These are phyloP conservation scores for Suaeda aralocaspica DNA, from an alignment of 148 eudicot genomes.

Conservation along the genomic window DNA sequence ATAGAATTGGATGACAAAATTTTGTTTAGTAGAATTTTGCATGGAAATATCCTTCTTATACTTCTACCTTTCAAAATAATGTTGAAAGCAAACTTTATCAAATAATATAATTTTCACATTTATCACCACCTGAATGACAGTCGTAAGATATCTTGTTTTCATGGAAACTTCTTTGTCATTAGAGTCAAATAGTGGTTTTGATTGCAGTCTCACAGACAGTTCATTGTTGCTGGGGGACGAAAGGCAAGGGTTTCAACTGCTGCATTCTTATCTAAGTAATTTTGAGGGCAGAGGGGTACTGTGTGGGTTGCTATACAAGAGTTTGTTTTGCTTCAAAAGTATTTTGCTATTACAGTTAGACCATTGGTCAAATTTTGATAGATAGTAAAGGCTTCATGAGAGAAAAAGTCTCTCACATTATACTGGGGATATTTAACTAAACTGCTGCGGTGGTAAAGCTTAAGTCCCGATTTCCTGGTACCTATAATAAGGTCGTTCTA, in stretches of 20 bases:
- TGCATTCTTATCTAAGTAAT: conserved; percentile 82
- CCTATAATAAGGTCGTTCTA: conserved; percentile 13
- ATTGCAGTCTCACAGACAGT: conserved; percentile 44
- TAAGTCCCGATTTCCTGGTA: neutral
- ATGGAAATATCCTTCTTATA: no score
- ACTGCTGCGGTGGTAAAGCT: neutral
- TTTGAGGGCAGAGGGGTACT: conserved; percentile 80
- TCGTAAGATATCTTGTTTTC: neutral
- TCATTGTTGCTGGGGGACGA: conserved; percentile 95
- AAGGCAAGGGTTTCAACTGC: conserved; percentile 98
- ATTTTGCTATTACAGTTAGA: neutral
- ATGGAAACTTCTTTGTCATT: neutral
- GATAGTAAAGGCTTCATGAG: neutral
- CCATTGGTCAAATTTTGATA: neutral
- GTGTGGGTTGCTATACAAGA: conserved; percentile 92
- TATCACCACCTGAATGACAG: no score
- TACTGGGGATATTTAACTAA: neutral
- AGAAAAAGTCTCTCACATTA: neutral
- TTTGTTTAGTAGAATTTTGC: no score
- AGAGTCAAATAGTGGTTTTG: neutral
- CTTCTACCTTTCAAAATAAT: no score
- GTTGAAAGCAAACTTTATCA: no score
- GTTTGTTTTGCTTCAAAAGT: conserved; percentile 23
- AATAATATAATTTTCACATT: no score
- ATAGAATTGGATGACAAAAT: neutral